Evolutionary conservation across 306 rosid species (phyloP), one percentile per base, ranked within the genome.

Genomic region (Gastrolobium bilobum): DNA sequence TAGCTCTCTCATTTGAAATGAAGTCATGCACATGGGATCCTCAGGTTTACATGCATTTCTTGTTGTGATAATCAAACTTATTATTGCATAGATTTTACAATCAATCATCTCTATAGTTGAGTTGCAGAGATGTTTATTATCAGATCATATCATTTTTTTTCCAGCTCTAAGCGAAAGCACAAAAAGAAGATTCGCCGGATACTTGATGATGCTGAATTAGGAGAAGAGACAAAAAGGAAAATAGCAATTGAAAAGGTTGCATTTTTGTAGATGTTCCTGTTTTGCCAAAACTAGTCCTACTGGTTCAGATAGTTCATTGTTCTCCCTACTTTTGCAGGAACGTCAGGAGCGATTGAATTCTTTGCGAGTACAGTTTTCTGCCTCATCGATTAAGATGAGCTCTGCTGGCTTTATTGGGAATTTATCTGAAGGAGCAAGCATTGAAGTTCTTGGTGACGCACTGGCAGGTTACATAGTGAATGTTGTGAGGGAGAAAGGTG

Each of bases 401-500:
- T 85, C 88, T 44, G 84, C 79, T 9, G 84, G 93, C 51, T 91
- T 34, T 86, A 88, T 82, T 37, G 87, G 97, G 53, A 91, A 80
- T 83, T 87, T 93, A 81, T 65, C 94, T 42, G 99, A 95, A 89
- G 97, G 87, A 58, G 91, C 88, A 37, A 91, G 77, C 48, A 62
- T 78, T 65, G 97, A 92, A 81, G 93, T 92, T 71, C 96, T 92
- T 58, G 98, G 99, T 56, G 99, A 95, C 76, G 82, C 84, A 3
- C 72, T 79, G 56, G 86, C 88, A 35, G 99, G 98, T 73, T 95
- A 95, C 79, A 84, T 95, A 74, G 96, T 95, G 79, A 95, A 95
- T 87, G 99, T 92, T 73, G 97, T 88, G 83, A 91, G 99, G 90
- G 99, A 95, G 77, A 90, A 87, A 81, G 97, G 97, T 64, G 99